Percentiles rank a stretch among this genome's conserved stretches.
Evolutionary conservation across 352 stramenopile genomes (phyloP).

Genomic region (Phytophthora idaei): DNA sequence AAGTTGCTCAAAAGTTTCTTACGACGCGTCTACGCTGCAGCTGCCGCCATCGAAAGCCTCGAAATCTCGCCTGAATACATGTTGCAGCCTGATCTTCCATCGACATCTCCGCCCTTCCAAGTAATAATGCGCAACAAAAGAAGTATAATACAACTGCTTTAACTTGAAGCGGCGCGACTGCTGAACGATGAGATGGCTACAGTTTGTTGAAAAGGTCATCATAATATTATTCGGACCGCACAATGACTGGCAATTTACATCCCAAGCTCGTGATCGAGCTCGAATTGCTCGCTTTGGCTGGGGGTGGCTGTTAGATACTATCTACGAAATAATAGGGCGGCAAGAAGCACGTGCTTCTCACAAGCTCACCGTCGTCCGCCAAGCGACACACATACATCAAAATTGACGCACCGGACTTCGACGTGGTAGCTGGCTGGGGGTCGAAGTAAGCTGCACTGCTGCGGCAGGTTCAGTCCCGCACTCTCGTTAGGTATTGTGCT

Average conservation of each 20-base stretch:
- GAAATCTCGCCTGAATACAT: constrained; percentile 62
- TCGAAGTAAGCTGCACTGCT: background rate
- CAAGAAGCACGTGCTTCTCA: constrained; percentile 16
- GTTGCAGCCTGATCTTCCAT: constrained; percentile 45
- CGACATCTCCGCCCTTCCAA: constrained; percentile 1
- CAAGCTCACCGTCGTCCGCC: constrained; percentile 25
- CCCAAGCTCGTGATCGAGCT: constrained; percentile 17
- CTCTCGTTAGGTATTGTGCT: constrained; percentile 18
- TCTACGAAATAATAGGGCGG: constrained; percentile 32
- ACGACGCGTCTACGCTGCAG: constrained; percentile 41
- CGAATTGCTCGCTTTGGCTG: constrained; percentile 19
- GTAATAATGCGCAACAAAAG: background rate
- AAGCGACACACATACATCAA: constrained; percentile 41
- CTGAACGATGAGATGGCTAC: constrained; percentile 19
- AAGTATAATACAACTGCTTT: constrained; percentile 9
- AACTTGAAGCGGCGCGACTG: constrained; percentile 29
- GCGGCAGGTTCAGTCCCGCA: background rate
- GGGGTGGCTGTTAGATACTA: constrained; percentile 31
- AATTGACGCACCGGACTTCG: constrained; percentile 29
- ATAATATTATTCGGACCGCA: constrained; percentile 41
- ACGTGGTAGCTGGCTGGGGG: constrained; percentile 15
- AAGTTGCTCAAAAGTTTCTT: constrained; percentile 22
- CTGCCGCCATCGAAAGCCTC: constrained; percentile 41
- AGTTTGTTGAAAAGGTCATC: constrained; percentile 16
- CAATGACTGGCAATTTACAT: constrained; percentile 28